Evolutionary conservation across 208 protist genomes (phyloP), one percentile per base, ranked within the genome.

Genomic region (Naegleria lovaniensis): DNA sequence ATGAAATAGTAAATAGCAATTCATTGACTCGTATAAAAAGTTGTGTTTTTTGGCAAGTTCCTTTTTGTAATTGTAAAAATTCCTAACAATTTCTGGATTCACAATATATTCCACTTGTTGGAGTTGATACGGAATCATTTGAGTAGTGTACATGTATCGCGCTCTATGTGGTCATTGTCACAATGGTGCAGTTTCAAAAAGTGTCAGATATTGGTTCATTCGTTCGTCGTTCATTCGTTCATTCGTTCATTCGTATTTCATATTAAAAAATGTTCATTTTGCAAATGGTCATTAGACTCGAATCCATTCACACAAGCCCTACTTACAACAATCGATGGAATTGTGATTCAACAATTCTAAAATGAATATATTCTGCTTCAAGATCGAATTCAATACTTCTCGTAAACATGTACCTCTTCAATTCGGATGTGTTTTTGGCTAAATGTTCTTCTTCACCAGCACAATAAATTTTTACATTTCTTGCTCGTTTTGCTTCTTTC

Each of bases 11-110:
- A 89, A 67, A 11, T 51, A 67, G 22, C 36, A 40, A 19, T 89
- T 89, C 48, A 89, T 67, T 0, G n/a, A 41, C 16, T 89, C 85
- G 5, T 36, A 38, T 67, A 89, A 89, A 67, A 89, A 89, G 22
- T 25, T 25, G 51, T 89, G 85, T 67, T 38, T 67, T 19, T 89
- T 33, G 15, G 85, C 85, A 0, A 89, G n/a, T 38, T 89, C 29
- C 7, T 33, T 41, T 29, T 67, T 89, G 3, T 11, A 39, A 36
- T 59, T 13, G 16, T 89, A 9, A 25, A 89, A 89, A 67, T 33
- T 67, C 19, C 19, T 39, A 40, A 89, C 6, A 5, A 11, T 9
- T 39, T 16, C 15, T 75, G 85, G 85, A 89, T 89, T 89, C 5
- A 89, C 85, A 39, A 89, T 19, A 40, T 89, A 89, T 67, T 89